Percentiles rank a stretch among this genome's conserved stretches.
These are phyloP conservation scores for Gliomastix tumulicola DNA, from an alignment of 2,329 filamentous ascomycete species.

Conservation along the genomic window DNA sequence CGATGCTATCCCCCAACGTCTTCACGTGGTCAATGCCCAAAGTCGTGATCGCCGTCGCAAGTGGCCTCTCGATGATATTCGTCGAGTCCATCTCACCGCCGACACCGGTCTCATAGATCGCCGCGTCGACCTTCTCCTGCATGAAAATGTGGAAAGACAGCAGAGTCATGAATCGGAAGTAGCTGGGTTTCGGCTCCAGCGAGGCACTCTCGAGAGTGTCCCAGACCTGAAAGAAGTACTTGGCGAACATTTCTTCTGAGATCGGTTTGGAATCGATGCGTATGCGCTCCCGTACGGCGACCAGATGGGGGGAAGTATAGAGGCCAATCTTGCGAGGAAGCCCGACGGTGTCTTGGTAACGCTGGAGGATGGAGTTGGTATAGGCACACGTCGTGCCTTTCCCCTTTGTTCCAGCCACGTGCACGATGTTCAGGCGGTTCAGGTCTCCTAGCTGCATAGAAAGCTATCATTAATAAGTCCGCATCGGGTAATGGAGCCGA, in stretches of 20 bases:
- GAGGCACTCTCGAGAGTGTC: conserved; percentile 16
- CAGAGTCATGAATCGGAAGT: conserved; percentile 58
- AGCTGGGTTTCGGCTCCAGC: conserved; percentile 38
- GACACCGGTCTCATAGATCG: conserved; percentile 60
- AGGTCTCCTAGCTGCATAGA: background rate
- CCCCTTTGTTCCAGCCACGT: conserved; percentile 46
- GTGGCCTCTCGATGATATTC: conserved; percentile 53
- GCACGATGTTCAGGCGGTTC: conserved; percentile 30
- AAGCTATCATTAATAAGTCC: too few species aligned
- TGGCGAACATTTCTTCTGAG: conserved; percentile 27
- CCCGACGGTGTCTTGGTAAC: conserved; percentile 11
- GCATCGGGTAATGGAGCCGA: too few species aligned
- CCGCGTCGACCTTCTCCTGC: conserved; percentile 52
- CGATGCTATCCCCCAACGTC: conserved; percentile 54
- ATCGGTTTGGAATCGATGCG: conserved; percentile 29
- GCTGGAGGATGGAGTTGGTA: conserved; percentile 29
- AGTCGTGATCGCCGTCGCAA: conserved; percentile 55
- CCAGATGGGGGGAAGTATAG: conserved; percentile 41
- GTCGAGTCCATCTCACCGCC: conserved; percentile 65
- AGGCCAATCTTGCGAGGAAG: conserved; percentile 29
- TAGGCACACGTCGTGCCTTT: conserved; percentile 47
- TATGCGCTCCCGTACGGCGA: conserved; percentile 33
- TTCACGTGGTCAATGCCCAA: conserved; percentile 64
- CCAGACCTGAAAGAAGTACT: conserved; percentile 37
- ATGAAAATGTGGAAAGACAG: conserved; percentile 62